These are phyloP conservation scores for Rhizopus stolonifer DNA, from an alignment of 371 early-diverging fungal species.

Conservation along the genomic window DNA sequence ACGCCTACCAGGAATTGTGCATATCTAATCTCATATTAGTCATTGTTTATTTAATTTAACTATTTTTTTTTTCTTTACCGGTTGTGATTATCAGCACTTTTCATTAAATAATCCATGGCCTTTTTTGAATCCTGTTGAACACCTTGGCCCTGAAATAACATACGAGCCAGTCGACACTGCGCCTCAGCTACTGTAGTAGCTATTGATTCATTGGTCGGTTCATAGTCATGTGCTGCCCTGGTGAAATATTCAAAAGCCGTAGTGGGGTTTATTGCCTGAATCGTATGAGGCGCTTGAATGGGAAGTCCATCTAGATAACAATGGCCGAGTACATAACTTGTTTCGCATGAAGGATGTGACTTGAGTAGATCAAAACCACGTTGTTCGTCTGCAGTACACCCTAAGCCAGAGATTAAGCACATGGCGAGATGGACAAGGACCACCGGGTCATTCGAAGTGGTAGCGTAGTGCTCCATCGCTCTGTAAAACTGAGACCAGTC, in stretches of 20 bases:
- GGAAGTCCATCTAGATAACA: constrained; percentile 20
- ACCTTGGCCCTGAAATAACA: constrained; percentile 42
- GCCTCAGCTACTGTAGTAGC: constrained; percentile 22
- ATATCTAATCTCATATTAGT: constrained; percentile 28
- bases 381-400: constrained; percentile 8
- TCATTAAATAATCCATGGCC: constrained; percentile 32
- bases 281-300: background rate
- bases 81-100: constrained; percentile 39
- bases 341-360: constrained; percentile 23
- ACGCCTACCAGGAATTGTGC: constrained; percentile 48
- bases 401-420: constrained; percentile 23
- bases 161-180: constrained; percentile 41
- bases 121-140: constrained; percentile 29
- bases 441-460: constrained; percentile 2
- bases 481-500: constrained; percentile 21
- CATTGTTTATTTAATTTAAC: background rate
- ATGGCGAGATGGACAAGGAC: constrained; percentile 19
- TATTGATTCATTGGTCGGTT: constrained; percentile 13
- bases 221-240: constrained; percentile 12
- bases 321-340: constrained; percentile 20
- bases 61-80: constrained; percentile 23
- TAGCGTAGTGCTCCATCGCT: constrained; percentile 15
- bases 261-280: constrained; percentile 9
- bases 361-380: constrained; percentile 18
- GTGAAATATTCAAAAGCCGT: constrained; percentile 21